Base-by-base conservation (phyloP, 495 filamentous ascomycete species). In the Hamigera avellanea region DNA sequence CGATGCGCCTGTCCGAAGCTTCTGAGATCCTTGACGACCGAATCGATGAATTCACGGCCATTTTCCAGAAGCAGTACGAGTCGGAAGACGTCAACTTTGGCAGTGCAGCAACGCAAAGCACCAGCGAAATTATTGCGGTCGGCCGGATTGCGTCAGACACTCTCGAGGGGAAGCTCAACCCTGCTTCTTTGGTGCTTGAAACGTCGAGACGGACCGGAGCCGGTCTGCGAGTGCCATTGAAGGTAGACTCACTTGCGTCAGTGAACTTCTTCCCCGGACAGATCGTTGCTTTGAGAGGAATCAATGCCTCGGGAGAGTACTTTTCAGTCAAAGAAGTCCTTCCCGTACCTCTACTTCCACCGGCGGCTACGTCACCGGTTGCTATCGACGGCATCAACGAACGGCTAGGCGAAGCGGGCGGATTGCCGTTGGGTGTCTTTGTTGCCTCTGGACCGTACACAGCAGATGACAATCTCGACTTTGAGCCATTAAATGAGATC, bases 221-320 rank as follows among this genome's bases (percentile, higher is more conserved):
- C 33, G 91, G 86, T 15, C 54, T 78, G 33, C 74, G 91, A 38
- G 72, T 95, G 15, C 84, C 84, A 3, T 62, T 98, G 14, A 82
- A 86, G 48, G 52, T 95, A 6, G 70, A 80, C 40, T 67, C 72
- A 0, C 44, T 94, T 1, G 59, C 67, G 2, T 72, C 73, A 4
- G 83, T 78, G 59, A 81, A 86, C 42, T 86, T 96, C 67, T 95
- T 98, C 57, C 88, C 89, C 0, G 91, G 91, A 13, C 86, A 95
- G 51, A 93, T 95, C 32, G 81, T 93, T 14, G 91, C 88, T 7
- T 61, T 95, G 12, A 69, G 70, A 26, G 91, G 91, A 7, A 82
- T 81, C 48, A 96, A 96, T 49, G 78, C 86, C 5, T 83, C 82
- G 12, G 89, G 89, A 3, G 72, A 80, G 15, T 80, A 83, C 39